Base-by-base conservation (phyloP, 495 filamentous ascomycete species). In the Aspergillus haitiensis region DNA sequence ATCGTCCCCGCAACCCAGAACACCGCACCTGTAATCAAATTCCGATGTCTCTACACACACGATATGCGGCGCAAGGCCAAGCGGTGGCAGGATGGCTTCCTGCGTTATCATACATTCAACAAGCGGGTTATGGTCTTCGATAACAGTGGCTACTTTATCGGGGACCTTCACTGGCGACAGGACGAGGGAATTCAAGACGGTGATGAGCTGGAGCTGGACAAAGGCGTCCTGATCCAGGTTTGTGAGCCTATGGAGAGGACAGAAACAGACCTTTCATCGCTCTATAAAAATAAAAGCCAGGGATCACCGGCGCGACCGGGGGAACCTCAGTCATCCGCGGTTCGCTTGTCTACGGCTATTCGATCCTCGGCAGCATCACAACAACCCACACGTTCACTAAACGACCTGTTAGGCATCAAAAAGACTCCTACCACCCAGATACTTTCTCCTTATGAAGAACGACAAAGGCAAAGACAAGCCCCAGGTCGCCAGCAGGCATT, bases 71-170 rank as follows among this genome's bases (percentile, higher is more conserved):
- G 89, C 52, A 97, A 97, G 72, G 84, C 88, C 53, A 97, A 97
- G 73, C 77, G 89, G 48, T 97, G 92, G 92, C 90, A 93, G 64
- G 93, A 97, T 87, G 93, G 93, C 44, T 84, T 86, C 47, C 81
- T 96, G 34, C 85, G 87, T 53, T 96, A 86, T 67, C 92, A 97
- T 69, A 89, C 89, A 2, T 95, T 95, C 80, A 97, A 97, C 74
- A 90, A 87, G 63, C 86, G 92, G 5, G 77, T 92, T 40, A 96
- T 97, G 92, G 89, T 94, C 18, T 93, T 93, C 65, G 92, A 97
- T 68, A 84, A 86, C 13, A 75, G 79, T 15, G 82, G 90, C 0
- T 90, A 94, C 71, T 90, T 86, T 61, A 79, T 96, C 32, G 93
- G 92, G 8, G 93, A 97, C 66, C 84, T 83, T 31, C 90, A 96